Base-by-base conservation (phyloP, 2,329 filamentous ascomycete species). In the Epichloe festucae region DNA sequence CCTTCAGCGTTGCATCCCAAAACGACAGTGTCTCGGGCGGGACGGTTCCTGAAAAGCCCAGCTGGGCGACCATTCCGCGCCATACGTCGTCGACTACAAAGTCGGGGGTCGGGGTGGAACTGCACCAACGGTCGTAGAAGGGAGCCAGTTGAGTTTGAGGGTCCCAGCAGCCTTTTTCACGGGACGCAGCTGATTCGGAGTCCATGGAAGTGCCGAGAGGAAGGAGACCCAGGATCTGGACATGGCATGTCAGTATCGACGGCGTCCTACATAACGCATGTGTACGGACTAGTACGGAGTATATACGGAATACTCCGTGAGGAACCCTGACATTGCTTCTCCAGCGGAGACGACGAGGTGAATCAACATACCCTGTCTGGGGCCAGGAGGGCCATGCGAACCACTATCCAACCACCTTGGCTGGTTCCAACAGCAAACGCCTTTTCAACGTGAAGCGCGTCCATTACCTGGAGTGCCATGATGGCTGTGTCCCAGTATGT, bases 391-490 rank as follows among this genome's bases (percentile, higher is more conserved):
- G 74, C 75, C 71, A 78, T 76, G 15, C 74, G 67, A 3, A 66
- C 61, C 2, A 71, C 69, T 21, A 78, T 67, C 73, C 73, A 78
- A 2, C 74, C 75, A 21, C 75, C 75, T 60, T 77, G 73, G 51
- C 71, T 75, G 8, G 73, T 76, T 17, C 75, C 75, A 8, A 77
- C 60, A 1, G 70, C 69, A 54, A 75, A 78, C 0, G 72, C 74
- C 64, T 72, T 72, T 17, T 66, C 49, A 27, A 78, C 66, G 2
- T 67, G 67, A 3, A 78, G 66, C 5, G 67, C 67, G 40, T 78
- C 72, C 68, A 82, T 67, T 1, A 77, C 75, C 63, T 82, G 76
- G 8, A 79, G 63, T 11, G 72, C 71, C 73, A 81, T 73, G 53
- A 69, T 63, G 44, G 75, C 75, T 3, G 74, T 65, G 59, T 78